A percentile compares a stretch with the other conserved stretches of the same genome.
These are phyloP conservation scores for Gossypium lobatum DNA, from an alignment of 441 rosid species.

Conservation along the genomic window DNA sequence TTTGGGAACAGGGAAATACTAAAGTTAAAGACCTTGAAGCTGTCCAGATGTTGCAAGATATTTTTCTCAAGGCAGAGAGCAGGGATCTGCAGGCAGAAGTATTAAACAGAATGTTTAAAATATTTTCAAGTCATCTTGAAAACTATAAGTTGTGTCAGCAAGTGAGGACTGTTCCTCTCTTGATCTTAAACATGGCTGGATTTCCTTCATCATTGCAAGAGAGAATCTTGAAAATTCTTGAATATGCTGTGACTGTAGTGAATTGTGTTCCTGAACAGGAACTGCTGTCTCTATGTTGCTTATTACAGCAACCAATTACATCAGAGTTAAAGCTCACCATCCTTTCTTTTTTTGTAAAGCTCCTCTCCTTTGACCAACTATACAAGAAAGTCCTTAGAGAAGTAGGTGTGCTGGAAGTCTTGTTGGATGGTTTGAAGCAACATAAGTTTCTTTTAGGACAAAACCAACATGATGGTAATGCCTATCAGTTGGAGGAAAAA, in stretches of 20 bases:
- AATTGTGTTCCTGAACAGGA: conserved; percentile 99
- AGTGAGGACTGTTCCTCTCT: conserved; percentile 89
- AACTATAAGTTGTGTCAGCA: conserved; percentile 93
- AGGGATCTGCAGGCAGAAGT: conserved; percentile 96
- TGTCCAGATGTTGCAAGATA: conserved; percentile 96
- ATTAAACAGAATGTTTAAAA: conserved; percentile 93
- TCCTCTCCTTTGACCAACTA: conserved; percentile 96
- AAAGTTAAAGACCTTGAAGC: conserved; percentile 99
- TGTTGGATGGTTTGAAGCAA: conserved; percentile 95
- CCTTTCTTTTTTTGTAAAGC: conserved; percentile 94
- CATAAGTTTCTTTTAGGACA: conserved; percentile 86
- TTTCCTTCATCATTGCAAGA: conserved; percentile 94
- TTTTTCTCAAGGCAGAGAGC: conserved; percentile 89
- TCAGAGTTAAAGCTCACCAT: conserved; percentile 87
- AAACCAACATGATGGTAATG: conserved; percentile 42
- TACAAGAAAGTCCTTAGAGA: conserved; percentile 97
- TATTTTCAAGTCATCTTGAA: conserved; percentile 98
- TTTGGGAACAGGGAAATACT: conserved; percentile 71
- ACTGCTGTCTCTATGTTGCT: conserved; percentile 94
- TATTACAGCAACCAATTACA: conserved; percentile 92
- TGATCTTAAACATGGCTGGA: conserved; percentile 93
- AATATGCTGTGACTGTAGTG: conserved; percentile 98
- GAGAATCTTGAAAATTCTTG: conserved; percentile 96
- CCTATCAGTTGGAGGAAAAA: conserved; percentile 53
- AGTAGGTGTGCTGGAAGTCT: conserved; percentile 95